phyloP scores from a whole-genome alignment of 352 stramenopile species.

The Phytophthora syringae region DNA sequence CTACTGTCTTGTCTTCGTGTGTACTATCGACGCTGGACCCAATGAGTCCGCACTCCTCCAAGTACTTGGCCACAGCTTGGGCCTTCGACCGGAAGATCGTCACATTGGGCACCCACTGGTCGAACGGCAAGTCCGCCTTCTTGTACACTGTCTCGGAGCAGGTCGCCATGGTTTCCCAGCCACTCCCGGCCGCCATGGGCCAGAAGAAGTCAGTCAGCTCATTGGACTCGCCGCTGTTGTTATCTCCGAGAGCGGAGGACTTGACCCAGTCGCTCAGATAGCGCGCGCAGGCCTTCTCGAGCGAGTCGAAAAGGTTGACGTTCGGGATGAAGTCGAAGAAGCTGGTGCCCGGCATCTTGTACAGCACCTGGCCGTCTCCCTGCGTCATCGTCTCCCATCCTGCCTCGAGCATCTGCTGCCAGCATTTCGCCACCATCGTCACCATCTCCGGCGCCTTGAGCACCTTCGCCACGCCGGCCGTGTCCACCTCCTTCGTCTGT shows the following conservation, averaged over 20 bases:
- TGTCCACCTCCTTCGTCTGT: conserved; percentile 12
- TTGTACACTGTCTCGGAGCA: conserved; percentile 65
- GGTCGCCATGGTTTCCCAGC: conserved; percentile 66
- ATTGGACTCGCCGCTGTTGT: conserved; percentile 22
- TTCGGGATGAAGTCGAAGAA: conserved; percentile 80
- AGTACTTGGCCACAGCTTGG: conserved; percentile 65
- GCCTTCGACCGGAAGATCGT: conserved; percentile 78
- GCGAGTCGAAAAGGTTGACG: conserved; percentile 80
- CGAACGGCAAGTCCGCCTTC: conserved; percentile 70
- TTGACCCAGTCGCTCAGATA: conserved; percentile 57
- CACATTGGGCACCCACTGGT: conserved; percentile 72
- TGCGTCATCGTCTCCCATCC: conserved; percentile 74
- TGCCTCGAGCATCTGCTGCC: conserved; percentile 58
- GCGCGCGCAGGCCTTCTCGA: conserved; percentile 59
- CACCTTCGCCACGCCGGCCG: conserved; percentile 17
- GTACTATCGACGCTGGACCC: conserved; percentile 4
- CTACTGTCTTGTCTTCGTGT: conserved; percentile 17
- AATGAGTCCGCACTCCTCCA: conserved; percentile 46
- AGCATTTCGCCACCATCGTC: conserved; percentile 49
- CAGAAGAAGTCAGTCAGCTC: conserved; percentile 65
- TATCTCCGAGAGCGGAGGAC: conserved; percentile 3
- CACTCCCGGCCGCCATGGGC: conserved; percentile 53
- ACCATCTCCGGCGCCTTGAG: conserved; percentile 35
- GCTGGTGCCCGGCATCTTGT: conserved; percentile 68
- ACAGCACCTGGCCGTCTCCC: conserved; percentile 56